These are phyloP conservation scores for Durusdinium trenchii DNA, from an alignment of 73 alveolate genomes.

Conservation along the genomic window DNA sequence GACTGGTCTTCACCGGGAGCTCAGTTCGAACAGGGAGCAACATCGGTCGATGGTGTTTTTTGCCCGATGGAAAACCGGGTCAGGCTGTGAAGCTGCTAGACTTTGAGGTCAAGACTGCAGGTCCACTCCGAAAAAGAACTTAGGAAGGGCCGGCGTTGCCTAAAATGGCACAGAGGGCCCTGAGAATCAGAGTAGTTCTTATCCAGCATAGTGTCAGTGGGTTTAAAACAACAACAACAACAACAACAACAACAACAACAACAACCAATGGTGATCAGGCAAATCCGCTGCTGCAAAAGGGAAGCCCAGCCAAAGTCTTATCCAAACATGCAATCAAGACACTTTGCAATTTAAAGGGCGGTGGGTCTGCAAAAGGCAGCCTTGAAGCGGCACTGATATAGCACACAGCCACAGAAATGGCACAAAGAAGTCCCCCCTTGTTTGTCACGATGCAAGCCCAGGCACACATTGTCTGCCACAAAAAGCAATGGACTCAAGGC, in stretches of 20 bases:
- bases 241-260: too few relatives aligned
- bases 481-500: constrained; percentile 72
- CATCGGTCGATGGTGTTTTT: not conserved
- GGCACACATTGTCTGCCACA: constrained; percentile 55
- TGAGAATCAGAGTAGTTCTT: too few relatives aligned
- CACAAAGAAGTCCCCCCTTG: not conserved
- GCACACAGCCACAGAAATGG: not conserved
- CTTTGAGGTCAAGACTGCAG: too few relatives aligned
- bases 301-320: too few relatives aligned
- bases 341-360: constrained; percentile 70
- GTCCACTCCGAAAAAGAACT: too few relatives aligned
- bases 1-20: not conserved
- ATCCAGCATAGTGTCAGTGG: too few relatives aligned
- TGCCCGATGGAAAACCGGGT: not conserved
- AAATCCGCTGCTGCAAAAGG: too few relatives aligned
- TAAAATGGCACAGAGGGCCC: too few relatives aligned
- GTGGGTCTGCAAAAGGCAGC: constrained; percentile 94
- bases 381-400: not conserved
- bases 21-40: not conserved
- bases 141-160: too few relatives aligned
- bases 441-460: not conserved
- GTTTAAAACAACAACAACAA: too few relatives aligned
- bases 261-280: too few relatives aligned
- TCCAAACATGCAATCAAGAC: not conserved
- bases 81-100: not conserved